phyloP scores from a whole-genome alignment of 495 filamentous ascomycete genomes.

The Trichocladium antarcticum region DNA sequence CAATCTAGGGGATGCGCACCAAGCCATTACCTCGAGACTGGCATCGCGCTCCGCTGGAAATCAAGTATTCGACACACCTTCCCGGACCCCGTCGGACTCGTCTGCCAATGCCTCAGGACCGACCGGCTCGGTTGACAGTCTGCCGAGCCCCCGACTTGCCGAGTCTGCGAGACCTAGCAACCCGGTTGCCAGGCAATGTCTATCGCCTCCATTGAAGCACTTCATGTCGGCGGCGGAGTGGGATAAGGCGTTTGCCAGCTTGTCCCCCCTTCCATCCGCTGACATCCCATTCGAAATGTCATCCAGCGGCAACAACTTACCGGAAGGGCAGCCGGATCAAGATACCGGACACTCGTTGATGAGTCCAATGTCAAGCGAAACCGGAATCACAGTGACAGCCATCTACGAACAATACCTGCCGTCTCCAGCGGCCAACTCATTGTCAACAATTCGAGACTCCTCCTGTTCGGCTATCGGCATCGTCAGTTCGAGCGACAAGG shows the following conservation, averaged over 20 bases:
- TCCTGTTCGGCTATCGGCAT: background rate
- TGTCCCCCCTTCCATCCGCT: background rate
- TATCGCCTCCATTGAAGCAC: constrained; percentile 4
- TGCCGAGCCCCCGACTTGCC: constrained; percentile 3
- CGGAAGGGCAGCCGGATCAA: background rate
- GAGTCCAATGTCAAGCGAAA: constrained; percentile 5
- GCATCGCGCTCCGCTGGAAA: constrained; percentile 5
- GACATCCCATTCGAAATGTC: background rate
- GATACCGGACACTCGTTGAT: background rate
- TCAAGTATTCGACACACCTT: background rate
- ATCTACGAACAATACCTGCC: constrained; percentile 23
- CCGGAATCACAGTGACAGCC: constrained; percentile 23
- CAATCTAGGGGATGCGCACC: constrained; percentile 19
- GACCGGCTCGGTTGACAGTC: background rate
- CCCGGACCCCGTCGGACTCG: background rate
- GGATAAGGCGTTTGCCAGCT: background rate
- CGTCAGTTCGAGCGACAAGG: background rate
- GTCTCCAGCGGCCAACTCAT: background rate
- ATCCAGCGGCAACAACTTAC: background rate
- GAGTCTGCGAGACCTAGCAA: constrained; percentile 2
- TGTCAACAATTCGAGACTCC: constrained; percentile 1
- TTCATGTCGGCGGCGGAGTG: background rate
- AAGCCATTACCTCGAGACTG: constrained; percentile 19
- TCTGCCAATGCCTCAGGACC: constrained; percentile 3
- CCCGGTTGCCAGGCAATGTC: constrained; percentile 6